phyloP scores from a whole-genome alignment of 345 rosid genomes.

The Clausena lansium region DNA sequence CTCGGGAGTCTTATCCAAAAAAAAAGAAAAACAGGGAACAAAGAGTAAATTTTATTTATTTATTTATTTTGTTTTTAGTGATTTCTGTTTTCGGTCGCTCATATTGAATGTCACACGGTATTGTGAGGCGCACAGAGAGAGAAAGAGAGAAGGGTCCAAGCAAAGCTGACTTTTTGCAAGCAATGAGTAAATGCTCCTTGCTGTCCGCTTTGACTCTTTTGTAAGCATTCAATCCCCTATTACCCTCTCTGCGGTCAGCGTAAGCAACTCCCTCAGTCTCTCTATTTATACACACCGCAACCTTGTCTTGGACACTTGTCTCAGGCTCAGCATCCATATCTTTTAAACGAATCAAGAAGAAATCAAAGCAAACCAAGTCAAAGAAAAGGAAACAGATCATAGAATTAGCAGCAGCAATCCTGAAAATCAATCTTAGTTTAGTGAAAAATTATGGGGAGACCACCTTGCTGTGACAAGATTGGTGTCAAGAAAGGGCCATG shows the following conservation, averaged over 20 bases:
- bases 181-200: slow-evolving; percentile 56
- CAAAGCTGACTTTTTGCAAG: slow-evolving; percentile 51
- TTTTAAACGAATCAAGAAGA: background rate
- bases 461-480: slow-evolving; percentile 83
- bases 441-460: slow-evolving; percentile 62
- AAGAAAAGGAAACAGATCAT: background rate
- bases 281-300: slow-evolving; percentile 20
- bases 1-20: too few relatives aligned
- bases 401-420: background rate
- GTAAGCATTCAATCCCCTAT: slow-evolving; percentile 17
- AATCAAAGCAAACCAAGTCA: background rate
- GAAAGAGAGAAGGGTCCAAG: slow-evolving; percentile 26
- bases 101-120: slow-evolving; percentile 33
- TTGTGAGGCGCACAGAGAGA: slow-evolving; percentile 16
- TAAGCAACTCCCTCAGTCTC: background rate
- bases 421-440: background rate
- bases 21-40: background rate
- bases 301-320: slow-evolving; percentile 28
- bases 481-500: slow-evolving; percentile 98
- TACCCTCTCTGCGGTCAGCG: slow-evolving; percentile 40
- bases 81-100: slow-evolving; percentile 15
- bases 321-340: background rate
- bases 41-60: background rate
- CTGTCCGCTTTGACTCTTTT: slow-evolving; percentile 58
- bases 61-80: background rate